Evolutionary conservation across 2,329 filamentous ascomycete genomes (phyloP), one percentile per base, ranked within the genome.

Genomic region (Arthrobotrys sphaeroides): DNA sequence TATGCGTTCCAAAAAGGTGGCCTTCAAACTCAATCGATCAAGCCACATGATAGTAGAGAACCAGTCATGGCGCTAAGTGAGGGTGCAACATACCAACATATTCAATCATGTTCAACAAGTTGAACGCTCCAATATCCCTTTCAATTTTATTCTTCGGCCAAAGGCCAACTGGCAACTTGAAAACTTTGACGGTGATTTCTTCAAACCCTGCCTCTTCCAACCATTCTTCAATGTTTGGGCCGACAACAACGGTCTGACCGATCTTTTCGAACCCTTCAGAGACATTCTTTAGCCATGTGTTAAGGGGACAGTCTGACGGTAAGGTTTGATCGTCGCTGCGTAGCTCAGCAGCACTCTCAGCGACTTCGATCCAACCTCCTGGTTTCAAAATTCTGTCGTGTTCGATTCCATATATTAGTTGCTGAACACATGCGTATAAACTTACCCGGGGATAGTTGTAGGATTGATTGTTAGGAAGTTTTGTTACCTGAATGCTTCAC

Each of bases 161-260:
- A 0, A 84, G 83, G 0, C 87, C 87, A 47, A 88, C 84, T 1
- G 87, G 87, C 3, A 88, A 82, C 80, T 85, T 85, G 80, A 86
- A 85, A n/a, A 85, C 80, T 20, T 82, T 83, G 78, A 87, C 84
- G 0, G 82, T 84, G 42, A 88, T 84, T 78, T 88, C 87, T 55
- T 83, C 79, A 78, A 87, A 87, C 16, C 87, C 87, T 6, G 84
- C 85, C 26, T 85, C 72, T 22, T 65, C 45, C 57, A 79, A 65
- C 77, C 77, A 79, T 26, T 43, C 43, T 4, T 59, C 62, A 10
- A 80, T 67, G 16, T 75, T 47, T 1, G 72, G 72, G 2, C 72
- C 72, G 9, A 75, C 72, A 7, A 69, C 57, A 0, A 68, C 74
- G 0, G 59, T 64, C 26, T 67, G 55, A 13, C 74, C 77, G 16